Evolutionary conservation across 2,329 filamentous ascomycete genomes (phyloP).

Genomic region (Hysterium pulicare): DNA sequence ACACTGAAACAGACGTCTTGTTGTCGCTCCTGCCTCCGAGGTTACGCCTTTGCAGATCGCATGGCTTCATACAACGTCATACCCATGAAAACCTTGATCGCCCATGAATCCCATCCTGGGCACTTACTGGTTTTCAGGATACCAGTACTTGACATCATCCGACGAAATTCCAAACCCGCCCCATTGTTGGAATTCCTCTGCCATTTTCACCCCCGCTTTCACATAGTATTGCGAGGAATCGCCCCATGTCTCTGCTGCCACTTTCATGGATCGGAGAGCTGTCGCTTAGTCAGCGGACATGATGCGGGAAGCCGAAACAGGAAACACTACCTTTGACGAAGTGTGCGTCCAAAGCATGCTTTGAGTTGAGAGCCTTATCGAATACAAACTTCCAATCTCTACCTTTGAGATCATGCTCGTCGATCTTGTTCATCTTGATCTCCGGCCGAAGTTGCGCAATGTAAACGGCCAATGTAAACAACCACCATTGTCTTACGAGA

Average conservation of each 20-base stretch:
- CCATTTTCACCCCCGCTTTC: constrained; percentile 67
- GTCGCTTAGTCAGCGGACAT: constrained; percentile 10
- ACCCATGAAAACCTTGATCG: too few species aligned
- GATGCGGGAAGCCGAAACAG: background rate
- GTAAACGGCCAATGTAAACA: constrained; percentile 75
- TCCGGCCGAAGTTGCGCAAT: constrained; percentile 70
- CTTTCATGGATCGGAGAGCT: constrained; percentile 71
- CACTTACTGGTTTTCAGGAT: constrained; percentile 6
- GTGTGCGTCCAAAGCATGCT: constrained; percentile 70
- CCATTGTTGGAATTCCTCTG: constrained; percentile 72
- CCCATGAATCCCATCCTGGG: too few species aligned
- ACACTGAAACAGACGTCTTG: too few species aligned
- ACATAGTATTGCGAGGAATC: constrained; percentile 65
- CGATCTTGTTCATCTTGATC: constrained; percentile 65
- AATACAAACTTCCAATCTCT: constrained; percentile 76
- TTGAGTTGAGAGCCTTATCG: constrained; percentile 65
- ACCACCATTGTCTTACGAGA: constrained; percentile 84
- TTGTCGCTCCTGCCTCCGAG: too few species aligned
- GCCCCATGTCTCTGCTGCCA: constrained; percentile 71
- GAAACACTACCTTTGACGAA: constrained; percentile 69
- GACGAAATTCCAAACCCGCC: constrained; percentile 41
- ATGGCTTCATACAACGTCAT: too few species aligned
- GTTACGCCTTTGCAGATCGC: too few species aligned
- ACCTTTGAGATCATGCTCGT: constrained; percentile 56
- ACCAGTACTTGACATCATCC: constrained; percentile 21